phyloP scores from a whole-genome alignment of 345 rosid genomes.

The Pistacia atlantica region DNA sequence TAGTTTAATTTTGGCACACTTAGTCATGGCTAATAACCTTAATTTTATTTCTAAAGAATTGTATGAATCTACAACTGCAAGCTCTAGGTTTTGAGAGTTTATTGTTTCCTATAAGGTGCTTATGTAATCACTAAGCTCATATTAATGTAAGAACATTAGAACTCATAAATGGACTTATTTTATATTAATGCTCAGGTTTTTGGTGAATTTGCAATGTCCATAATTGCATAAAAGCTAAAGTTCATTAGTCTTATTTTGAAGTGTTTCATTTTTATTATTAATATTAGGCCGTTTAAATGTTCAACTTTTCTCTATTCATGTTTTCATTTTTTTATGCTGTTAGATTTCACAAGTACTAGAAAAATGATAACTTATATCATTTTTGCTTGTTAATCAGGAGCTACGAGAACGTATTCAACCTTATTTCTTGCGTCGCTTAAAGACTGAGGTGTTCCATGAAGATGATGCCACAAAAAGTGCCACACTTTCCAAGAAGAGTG shows the following conservation, averaged over 20 bases:
- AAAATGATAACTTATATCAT: background rate
- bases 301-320: background rate
- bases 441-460: conserved; percentile 79
- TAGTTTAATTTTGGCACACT: too few relatives aligned
- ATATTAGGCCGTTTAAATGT: background rate
- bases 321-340: background rate
- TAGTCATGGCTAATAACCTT: too few relatives aligned
- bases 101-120: conserved; percentile 1
- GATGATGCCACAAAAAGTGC: conserved; percentile 45
- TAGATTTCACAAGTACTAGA: background rate
- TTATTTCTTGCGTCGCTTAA: conserved; percentile 88
- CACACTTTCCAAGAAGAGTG: conserved; percentile 85
- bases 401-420: conserved; percentile 90
- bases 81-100: background rate
- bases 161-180: background rate
- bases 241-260: background rate
- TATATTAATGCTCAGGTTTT: conserved; percentile 3
- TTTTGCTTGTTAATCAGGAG: conserved; percentile 46
- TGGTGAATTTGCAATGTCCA: conserved; percentile 6
- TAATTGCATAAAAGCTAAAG: background rate
- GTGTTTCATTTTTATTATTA: background rate
- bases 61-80: background rate
- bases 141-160: background rate
- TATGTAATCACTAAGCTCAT: background rate
- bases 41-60: too few relatives aligned